A percentile compares a stretch with the other conserved stretches of the same genome.
Evolutionary conservation across 441 rosid genomes (phyloP).

Genomic region (Theobroma grandiflorum): DNA sequence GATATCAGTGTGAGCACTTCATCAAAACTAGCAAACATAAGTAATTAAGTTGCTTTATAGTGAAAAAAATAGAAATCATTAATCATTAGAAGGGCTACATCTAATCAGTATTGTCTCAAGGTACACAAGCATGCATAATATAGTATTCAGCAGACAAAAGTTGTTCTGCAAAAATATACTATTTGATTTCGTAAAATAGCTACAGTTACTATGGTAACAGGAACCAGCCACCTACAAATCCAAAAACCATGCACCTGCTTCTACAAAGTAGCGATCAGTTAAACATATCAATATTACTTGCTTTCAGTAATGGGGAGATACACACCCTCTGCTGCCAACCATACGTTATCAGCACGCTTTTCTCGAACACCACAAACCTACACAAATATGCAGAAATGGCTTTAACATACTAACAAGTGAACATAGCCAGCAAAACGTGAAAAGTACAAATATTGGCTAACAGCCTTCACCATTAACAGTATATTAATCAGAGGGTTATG

Average conservation of each 20-base stretch:
- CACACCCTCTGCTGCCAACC: conserved; percentile 98
- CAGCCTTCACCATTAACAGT: conserved; percentile 16
- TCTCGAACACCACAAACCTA: conserved; percentile 92
- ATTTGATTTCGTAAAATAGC: conserved; percentile 25
- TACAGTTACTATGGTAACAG: conserved; percentile 32
- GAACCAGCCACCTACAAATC: conserved; percentile 37
- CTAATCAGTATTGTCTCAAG: conserved; percentile 1
- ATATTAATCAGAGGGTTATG: not conserved
- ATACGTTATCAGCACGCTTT: conserved; percentile 84
- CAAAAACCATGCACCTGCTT: conserved; percentile 54
- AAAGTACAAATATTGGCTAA: not conserved
- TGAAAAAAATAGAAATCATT: not conserved
- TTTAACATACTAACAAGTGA: not conserved
- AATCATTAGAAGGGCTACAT: not conserved
- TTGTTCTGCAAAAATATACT: conserved; percentile 14
- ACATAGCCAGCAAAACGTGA: not conserved
- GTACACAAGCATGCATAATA: not conserved
- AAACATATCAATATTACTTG: conserved; percentile 42
- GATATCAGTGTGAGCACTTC: not conserved
- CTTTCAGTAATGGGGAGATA: conserved; percentile 79
- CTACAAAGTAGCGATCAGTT: conserved; percentile 21
- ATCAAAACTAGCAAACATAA: no score
- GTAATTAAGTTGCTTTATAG: not conserved
- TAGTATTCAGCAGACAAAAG: conserved; percentile 14
- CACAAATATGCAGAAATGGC: conserved; percentile 27